These are phyloP conservation scores for Calonectria pseudoturangicola DNA, from an alignment of 2,329 filamentous ascomycete genomes.

Conservation along the genomic window DNA sequence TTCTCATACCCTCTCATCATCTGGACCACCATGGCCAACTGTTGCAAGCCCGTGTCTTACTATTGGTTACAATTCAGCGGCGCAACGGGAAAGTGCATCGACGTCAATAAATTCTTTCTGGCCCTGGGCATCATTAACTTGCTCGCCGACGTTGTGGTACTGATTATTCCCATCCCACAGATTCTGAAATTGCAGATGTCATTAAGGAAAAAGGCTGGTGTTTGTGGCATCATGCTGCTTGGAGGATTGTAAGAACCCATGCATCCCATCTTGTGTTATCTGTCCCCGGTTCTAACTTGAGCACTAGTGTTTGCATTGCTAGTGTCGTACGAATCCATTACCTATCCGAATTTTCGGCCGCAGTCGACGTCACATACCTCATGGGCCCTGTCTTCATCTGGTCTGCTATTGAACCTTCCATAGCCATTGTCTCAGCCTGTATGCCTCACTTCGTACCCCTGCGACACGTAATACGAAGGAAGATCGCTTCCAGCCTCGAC, in stretches of 20 bases:
- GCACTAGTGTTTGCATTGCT: slow-evolving; percentile 35
- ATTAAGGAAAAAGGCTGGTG: slow-evolving; percentile 28
- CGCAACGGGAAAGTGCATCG: slow-evolving; percentile 31
- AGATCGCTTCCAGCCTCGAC: slow-evolving; percentile 20
- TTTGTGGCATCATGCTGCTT: slow-evolving; percentile 32
- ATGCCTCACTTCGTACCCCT: slow-evolving; percentile 39
- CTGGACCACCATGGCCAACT: slow-evolving; percentile 38
- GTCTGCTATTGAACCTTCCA: slow-evolving; percentile 39
- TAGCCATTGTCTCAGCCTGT: slow-evolving; percentile 39
- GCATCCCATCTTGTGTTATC: too few species aligned
- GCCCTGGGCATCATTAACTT: slow-evolving; percentile 39
- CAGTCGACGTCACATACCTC: slow-evolving; percentile 23
- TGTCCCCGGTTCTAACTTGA: neutral
- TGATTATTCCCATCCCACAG: slow-evolving; percentile 35
- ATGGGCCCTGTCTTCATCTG: slow-evolving; percentile 42
- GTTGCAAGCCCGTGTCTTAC: slow-evolving; percentile 27
- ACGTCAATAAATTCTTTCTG: slow-evolving; percentile 42
- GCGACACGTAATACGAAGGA: slow-evolving; percentile 27
- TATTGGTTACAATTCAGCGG: slow-evolving; percentile 38
- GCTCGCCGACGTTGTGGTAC: slow-evolving; percentile 29
- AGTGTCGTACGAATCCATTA: slow-evolving; percentile 38
- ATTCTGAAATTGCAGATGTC: slow-evolving; percentile 39
- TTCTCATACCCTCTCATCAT: slow-evolving; percentile 38
- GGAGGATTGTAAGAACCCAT: slow-evolving; percentile 35
- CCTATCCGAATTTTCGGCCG: slow-evolving; percentile 25